Evolutionary conservation across 768 basidiomycete species (phyloP), one percentile per base, ranked within the genome.

Genomic region (Kwoniella dejecticola): DNA sequence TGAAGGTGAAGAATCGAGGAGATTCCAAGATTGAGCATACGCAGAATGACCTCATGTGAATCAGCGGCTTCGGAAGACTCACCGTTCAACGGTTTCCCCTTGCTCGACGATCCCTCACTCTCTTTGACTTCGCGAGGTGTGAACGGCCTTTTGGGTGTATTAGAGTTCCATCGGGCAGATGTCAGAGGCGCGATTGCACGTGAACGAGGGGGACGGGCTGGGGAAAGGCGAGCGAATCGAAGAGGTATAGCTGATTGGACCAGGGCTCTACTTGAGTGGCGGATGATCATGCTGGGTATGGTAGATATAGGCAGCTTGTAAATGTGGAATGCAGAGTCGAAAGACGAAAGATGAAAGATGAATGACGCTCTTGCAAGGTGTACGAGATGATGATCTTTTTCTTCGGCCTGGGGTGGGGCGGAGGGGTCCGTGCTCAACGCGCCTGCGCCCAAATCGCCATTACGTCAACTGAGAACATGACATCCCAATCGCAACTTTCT

Each of bases 51-150:
- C 31, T 6, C 8, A 30, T 24, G n/a, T 19, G 21, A 21, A 31
- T 17, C 17, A 52, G 30, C 12, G 30, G 23, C n/a, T 17, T 38
- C n/a, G 13, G 42, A 57, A 21, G 17, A 63, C 62, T 44, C 24
- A 63, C 62, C 62, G 23, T 52, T 54, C 15, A 63, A 47, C 7
- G 62, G 56, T 47, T 58, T 63, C 3, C 54, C 61, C 45, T 40
- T n/a, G 27, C 41, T 31, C 30, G 6, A 23, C 23, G 24, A 29
- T 29, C 15, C n/a, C 29, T 42, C 26, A 8, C 21, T 27, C 6
- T 42, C 36, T 21, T 63, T 54, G 63, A 54, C 15, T 31, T 53
- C 24, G 41, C 42, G 61, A 17, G 46, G 61, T 6, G 46, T 47
- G 23, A 24, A 52, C 19, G 61, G 61, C 12, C 48, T 46, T 57